Conservation (phyloP, 768 basidiomycete species). For the Nidularia pulvinata region DNA sequence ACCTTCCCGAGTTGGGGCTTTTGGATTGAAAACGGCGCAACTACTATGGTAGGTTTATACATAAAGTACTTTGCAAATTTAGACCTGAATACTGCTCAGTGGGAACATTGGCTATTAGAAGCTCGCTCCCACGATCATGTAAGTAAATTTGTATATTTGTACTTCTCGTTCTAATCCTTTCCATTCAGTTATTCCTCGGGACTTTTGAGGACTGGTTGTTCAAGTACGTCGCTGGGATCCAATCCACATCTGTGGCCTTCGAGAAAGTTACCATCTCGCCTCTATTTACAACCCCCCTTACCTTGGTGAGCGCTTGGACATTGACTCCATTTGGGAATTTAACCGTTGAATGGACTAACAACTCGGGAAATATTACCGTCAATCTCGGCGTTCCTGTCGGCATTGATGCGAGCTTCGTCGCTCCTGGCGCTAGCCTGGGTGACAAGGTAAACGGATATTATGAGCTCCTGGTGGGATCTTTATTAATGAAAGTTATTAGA, state of each 20-base stretch:
- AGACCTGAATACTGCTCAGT: conserved; percentile 8
- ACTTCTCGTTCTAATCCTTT: not conserved
- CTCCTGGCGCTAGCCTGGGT: conserved; percentile 5
- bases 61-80: not conserved
- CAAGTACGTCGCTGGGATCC: conserved; percentile 22
- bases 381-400: conserved; percentile 18
- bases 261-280: conserved; percentile 19
- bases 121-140: conserved; percentile 28
- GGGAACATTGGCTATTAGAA: conserved; percentile 25
- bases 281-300: conserved; percentile 9
- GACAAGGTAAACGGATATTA: not conserved
- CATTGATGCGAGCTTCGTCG: conserved; percentile 16
- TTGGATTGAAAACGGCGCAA: conserved; percentile 25
- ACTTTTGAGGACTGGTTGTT: conserved; percentile 28
- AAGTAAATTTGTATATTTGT: conserved; percentile 1
- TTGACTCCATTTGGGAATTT: conserved; percentile 24
- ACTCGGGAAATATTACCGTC: conserved; percentile 8
- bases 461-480: not conserved
- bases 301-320: conserved; percentile 19
- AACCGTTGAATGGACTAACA: conserved; percentile 14
- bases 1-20: conserved; percentile 27
- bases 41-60: conserved; percentile 15
- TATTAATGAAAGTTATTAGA: not conserved
- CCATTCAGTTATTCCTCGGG: conserved; percentile 21
- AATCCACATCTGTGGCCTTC: conserved; percentile 18